These are phyloP conservation scores for Talaromyces sp. DNA, from an alignment of 2,329 filamentous ascomycete species.

Conservation along the genomic window DNA sequence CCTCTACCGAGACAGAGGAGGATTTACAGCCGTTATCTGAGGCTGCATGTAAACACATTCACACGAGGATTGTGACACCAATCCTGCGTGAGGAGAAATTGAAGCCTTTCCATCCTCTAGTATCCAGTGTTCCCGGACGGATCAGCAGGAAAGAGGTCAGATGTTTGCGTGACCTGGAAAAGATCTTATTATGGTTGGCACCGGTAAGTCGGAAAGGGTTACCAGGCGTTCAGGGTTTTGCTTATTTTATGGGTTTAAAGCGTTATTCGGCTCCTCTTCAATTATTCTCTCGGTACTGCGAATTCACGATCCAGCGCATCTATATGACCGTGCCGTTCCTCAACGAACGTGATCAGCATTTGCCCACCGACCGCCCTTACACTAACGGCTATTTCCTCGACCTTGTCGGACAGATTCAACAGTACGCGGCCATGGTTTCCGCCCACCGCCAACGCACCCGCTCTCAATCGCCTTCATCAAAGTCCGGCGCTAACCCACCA, in stretches of 20 bases:
- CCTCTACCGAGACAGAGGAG: slow-evolving; percentile 36
- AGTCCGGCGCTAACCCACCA: slow-evolving; percentile 36
- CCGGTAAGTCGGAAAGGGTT: slow-evolving; percentile 71
- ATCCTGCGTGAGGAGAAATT: slow-evolving; percentile 68
- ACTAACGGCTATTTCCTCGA: slow-evolving; percentile 96
- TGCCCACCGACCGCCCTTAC: slow-evolving; percentile 82
- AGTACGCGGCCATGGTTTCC: slow-evolving; percentile 81
- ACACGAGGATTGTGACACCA: slow-evolving; percentile 71
- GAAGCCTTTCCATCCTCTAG: slow-evolving; percentile 74
- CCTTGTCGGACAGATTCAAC: slow-evolving; percentile 85
- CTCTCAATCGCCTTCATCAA: slow-evolving; percentile 51
- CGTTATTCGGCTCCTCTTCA: slow-evolving; percentile 48
- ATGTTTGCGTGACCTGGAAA: slow-evolving; percentile 89
- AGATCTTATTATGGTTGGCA: slow-evolving; percentile 84
- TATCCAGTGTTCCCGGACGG: slow-evolving; percentile 71
- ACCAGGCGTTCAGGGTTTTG: slow-evolving; percentile 63
- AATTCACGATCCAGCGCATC: slow-evolving; percentile 83
- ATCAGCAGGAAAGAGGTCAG: slow-evolving; percentile 82
- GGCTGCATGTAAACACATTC: slow-evolving; percentile 70
- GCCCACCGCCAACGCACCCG: slow-evolving; percentile 64
- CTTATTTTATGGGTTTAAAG: slow-evolving; percentile 62
- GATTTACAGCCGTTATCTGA: slow-evolving; percentile 58
- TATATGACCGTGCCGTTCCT: slow-evolving; percentile 83
- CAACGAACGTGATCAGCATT: slow-evolving; percentile 78
- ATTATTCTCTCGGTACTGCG: slow-evolving; percentile 57